These are phyloP conservation scores for Orbilia blumenaviensis DNA, from an alignment of 2,329 filamentous ascomycete species.

Conservation along the genomic window DNA sequence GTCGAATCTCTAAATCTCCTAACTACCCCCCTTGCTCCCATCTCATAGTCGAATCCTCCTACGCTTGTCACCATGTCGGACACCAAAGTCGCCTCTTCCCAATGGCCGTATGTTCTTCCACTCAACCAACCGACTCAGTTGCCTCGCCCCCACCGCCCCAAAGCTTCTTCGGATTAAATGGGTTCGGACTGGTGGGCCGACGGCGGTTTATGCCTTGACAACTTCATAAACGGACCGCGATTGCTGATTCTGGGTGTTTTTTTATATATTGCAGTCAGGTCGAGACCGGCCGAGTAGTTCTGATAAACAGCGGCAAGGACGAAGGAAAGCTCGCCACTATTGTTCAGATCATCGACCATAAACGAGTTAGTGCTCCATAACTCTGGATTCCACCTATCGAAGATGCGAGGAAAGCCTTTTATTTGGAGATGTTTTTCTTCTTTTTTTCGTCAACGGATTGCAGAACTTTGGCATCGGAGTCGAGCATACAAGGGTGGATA, in stretches of 20 bases:
- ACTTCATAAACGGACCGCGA: neutral
- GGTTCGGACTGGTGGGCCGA: slow-evolving; percentile 1
- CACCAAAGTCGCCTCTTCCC: slow-evolving; percentile 40
- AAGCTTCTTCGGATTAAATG: neutral
- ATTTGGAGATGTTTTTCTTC: neutral
- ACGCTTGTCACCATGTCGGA: slow-evolving; percentile 52
- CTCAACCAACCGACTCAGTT: slow-evolving; percentile 1
- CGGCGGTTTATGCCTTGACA: neutral
- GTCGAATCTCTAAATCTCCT: slow-evolving; percentile 55
- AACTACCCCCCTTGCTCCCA: slow-evolving; percentile 34
- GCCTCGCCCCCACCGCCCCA: neutral
- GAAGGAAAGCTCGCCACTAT: slow-evolving; percentile 89
- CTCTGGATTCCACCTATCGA: slow-evolving; percentile 11
- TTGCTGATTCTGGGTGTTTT: slow-evolving; percentile 34
- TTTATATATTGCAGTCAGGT: slow-evolving; percentile 77
- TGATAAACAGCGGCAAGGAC: slow-evolving; percentile 84
- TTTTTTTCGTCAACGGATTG: neutral
- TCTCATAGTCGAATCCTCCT: slow-evolving; percentile 53
- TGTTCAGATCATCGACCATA: slow-evolving; percentile 99
- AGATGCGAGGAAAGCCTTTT: neutral
- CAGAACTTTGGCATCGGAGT: neutral
- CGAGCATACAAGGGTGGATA: neutral
- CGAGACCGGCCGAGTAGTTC: slow-evolving; percentile 96
- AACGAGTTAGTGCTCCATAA: slow-evolving; percentile 80
- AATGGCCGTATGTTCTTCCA: slow-evolving; percentile 51